Conservation (phyloP, 371 early-diverging fungal genomes). For the Massospora cicadina region DNA sequence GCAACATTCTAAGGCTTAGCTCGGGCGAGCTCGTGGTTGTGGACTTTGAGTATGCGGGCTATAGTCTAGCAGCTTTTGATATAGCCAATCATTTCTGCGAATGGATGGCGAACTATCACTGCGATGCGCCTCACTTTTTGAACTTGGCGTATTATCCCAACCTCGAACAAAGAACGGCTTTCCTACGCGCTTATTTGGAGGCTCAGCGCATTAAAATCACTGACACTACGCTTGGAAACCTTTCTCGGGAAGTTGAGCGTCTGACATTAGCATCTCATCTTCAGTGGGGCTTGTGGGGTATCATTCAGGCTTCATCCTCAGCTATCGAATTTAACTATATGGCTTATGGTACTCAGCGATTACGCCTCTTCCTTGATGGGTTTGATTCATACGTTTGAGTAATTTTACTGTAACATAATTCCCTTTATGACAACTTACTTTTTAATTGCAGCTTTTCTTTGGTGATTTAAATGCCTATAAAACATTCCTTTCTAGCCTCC, state of each 20-base stretch:
- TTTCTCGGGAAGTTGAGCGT: conserved; percentile 19
- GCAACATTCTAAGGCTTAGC: conserved; percentile 47
- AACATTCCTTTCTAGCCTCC: too few species aligned
- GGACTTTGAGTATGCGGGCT: conserved; percentile 78
- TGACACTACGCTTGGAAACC: conserved; percentile 4
- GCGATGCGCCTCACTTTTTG: conserved; percentile 27
- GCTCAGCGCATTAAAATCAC: conserved; percentile 16
- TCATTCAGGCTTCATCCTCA: conserved; percentile 54
- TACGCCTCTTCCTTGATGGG: not conserved
- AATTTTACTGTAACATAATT: not conserved
- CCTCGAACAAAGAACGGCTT: conserved; percentile 28
- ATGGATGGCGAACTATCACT: conserved; percentile 69
- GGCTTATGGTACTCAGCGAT: conserved; percentile 41
- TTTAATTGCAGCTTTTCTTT: too few species aligned
- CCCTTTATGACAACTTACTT: too few species aligned
- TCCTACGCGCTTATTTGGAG: conserved; percentile 45
- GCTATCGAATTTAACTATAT: conserved; percentile 74
- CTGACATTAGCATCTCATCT: conserved; percentile 48
- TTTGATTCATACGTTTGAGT: not conserved
- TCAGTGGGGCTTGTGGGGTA: conserved; percentile 70
- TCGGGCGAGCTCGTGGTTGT: conserved; percentile 43
- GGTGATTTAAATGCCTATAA: too few species aligned
- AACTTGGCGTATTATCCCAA: conserved; percentile 33
- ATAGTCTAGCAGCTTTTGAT: conserved; percentile 63
- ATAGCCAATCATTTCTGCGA: conserved; percentile 84